Conservation (phyloP, 257 asterid species). For the Solanum commersonii region DNA sequence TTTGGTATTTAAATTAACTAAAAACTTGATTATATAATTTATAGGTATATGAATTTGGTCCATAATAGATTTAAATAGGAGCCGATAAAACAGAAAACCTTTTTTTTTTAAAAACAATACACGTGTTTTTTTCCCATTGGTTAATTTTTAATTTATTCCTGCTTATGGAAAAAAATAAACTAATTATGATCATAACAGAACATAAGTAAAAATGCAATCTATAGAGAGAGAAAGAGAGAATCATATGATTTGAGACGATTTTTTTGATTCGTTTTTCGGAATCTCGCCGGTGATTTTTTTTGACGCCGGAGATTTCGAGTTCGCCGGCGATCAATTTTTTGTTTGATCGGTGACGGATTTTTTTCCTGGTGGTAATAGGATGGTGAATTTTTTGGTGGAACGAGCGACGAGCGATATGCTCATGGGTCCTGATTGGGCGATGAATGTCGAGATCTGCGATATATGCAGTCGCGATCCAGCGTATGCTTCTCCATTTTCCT, state of each 20-base stretch:
- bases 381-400: constrained; percentile 38
- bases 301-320: background rate
- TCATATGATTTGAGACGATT: background rate
- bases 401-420: constrained; percentile 43
- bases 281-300: background rate
- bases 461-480: constrained; percentile 34
- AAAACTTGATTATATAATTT: too few relatives aligned
- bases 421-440: constrained; percentile 46
- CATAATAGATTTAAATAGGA: too few relatives aligned
- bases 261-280: background rate
- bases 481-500: background rate
- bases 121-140: constrained; percentile 5
- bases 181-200: background rate
- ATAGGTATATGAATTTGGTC: background rate
- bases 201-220: background rate
- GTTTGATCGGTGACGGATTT: background rate
- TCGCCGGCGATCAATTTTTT: background rate
- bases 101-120: background rate
- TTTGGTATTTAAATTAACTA: background rate
- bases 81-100: background rate
- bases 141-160: background rate
- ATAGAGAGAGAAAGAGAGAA: background rate
- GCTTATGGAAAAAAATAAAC: background rate
- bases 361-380: background rate
- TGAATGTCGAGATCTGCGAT: constrained; percentile 38